Conservation (phyloP, 2,329 filamentous ascomycete genomes). For the Fusarium sp. region DNA sequence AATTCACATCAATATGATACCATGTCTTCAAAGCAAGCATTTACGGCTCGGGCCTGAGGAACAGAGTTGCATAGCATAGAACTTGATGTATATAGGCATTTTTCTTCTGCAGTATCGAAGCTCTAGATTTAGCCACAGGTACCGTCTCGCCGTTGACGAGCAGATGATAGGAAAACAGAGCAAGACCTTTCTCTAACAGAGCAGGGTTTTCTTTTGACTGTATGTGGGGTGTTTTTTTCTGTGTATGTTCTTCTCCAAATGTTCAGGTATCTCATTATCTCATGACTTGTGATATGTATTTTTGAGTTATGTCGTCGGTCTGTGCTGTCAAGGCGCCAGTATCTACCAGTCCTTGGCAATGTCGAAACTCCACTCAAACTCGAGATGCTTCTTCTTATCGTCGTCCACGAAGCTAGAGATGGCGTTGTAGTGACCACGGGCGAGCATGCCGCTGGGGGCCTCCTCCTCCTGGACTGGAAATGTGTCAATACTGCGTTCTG, state of each 20-base stretch:
- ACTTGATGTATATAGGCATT: constrained; percentile 42
- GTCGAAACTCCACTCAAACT: constrained; percentile 96
- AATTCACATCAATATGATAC: constrained; percentile 41
- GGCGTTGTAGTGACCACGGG: constrained; percentile 90
- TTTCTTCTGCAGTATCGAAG: constrained; percentile 28
- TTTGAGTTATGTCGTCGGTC: constrained; percentile 23
- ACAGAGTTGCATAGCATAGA: constrained; percentile 45
- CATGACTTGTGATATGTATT: constrained; percentile 42
- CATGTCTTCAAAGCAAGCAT: constrained; percentile 40
- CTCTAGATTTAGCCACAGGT: constrained; percentile 28
- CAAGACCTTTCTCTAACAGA: constrained; percentile 32
- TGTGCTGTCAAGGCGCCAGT: constrained; percentile 1
- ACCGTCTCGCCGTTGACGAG: constrained; percentile 31
- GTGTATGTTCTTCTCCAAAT: constrained; percentile 32
- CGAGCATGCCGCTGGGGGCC: constrained; percentile 90
- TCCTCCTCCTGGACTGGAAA: constrained; percentile 85
- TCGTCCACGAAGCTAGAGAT: constrained; percentile 94
- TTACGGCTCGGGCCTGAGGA: constrained; percentile 22
- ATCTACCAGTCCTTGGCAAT: constrained; percentile 94
- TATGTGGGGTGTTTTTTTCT: constrained; percentile 30
- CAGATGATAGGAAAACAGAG: constrained; percentile 38
- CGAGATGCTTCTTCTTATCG: constrained; percentile 88
- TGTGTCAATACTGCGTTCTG: constrained; percentile 1
- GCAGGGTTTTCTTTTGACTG: constrained; percentile 20
- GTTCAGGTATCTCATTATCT: constrained; percentile 49